Base-by-base conservation (phyloP, 331 rosid species). In the Saraca asoca region DNA sequence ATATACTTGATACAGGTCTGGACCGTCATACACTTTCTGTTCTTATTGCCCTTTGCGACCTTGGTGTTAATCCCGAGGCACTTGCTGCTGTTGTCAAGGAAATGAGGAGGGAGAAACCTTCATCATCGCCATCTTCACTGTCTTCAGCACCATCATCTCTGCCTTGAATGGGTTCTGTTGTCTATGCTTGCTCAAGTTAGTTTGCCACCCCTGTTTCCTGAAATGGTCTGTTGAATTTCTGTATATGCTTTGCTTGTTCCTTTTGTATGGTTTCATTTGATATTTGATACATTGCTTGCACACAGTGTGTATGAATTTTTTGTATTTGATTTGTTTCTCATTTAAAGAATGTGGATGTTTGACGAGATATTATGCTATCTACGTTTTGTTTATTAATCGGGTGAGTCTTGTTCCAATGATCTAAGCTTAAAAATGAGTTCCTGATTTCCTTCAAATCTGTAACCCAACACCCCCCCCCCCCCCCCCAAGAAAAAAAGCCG, bases 11-110 rank as follows among this genome's bases (percentile, higher is more conserved):
- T 13, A 80, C 81, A 0, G 81, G 81, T 68, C 76, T 80, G 29
- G 85, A 76, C 43, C 81, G 79, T 51, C 85, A 76, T 60, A 80
- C 85, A 43, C 85, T 76, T 19, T 80, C 81, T 34, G 80, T 80
- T 65, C 85, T 80, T 37, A 68, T 76, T 44, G 79, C 81, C 39
- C 75, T 76, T 13, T 80, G 81, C 12, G 85, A 80, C 71, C 58
- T 80, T 57, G 79, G 79, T 45, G 68, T 80, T 69, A 72, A 80
- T 56, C 79, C 85, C 3, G 79, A 80, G 74, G 76, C 81, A 0
- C 71, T 76, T 16, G 74, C 76, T 31, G 81, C 76, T 7, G 52
- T 80, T 43, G 81, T 80, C 70, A 76, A 72, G 72, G 85, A 80
- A 58, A 79, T 76, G 41, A 57, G 70, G 7, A 68, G 64, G 18